Percentiles rank a stretch among this genome's conserved stretches.
These are phyloP conservation scores for Flaveria floridana DNA, from an alignment of 140 eudicot genomes.

Conservation along the genomic window DNA sequence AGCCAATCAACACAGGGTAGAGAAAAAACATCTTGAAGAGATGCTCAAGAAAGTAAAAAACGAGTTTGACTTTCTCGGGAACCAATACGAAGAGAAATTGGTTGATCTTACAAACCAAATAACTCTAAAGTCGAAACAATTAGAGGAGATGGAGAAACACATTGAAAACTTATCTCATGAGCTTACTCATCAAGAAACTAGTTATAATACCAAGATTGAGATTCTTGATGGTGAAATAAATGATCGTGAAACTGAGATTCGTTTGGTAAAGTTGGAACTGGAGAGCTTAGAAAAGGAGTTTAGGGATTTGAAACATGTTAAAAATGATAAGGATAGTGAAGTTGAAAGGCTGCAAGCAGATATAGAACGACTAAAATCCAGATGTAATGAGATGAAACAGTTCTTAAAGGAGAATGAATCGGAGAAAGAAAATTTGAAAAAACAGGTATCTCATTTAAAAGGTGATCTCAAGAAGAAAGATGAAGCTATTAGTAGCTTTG, in stretches of 20 bases:
- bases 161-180: slow-evolving; percentile 39
- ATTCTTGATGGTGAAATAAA: slow-evolving; percentile 45
- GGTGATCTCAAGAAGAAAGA: slow-evolving; percentile 71
- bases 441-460: slow-evolving; percentile 54
- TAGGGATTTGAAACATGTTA: slow-evolving; percentile 33
- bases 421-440: slow-evolving; percentile 62
- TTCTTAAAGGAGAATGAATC: slow-evolving; percentile 46
- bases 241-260: slow-evolving; percentile 43
- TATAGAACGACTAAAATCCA: slow-evolving; percentile 48
- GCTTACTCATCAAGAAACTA: slow-evolving; percentile 43
- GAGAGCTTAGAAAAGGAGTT: slow-evolving; percentile 48
- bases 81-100: slow-evolving; percentile 53
- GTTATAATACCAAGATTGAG: slow-evolving; percentile 39
- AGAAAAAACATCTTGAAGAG: slow-evolving; percentile 61
- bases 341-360: slow-evolving; percentile 50
- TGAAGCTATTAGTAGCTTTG: slow-evolving; percentile 49
- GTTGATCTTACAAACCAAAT: slow-evolving; percentile 44
- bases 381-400: slow-evolving; percentile 47
- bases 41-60: slow-evolving; percentile 49
- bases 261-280: slow-evolving; percentile 43
- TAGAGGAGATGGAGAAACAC: slow-evolving; percentile 49
- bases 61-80: slow-evolving; percentile 42
- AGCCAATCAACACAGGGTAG: slow-evolving; percentile 64
- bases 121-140: slow-evolving; percentile 35
- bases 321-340: slow-evolving; percentile 48